Base-by-base conservation (phyloP, 345 rosid genomes). In the Corymbia maculata region DNA sequence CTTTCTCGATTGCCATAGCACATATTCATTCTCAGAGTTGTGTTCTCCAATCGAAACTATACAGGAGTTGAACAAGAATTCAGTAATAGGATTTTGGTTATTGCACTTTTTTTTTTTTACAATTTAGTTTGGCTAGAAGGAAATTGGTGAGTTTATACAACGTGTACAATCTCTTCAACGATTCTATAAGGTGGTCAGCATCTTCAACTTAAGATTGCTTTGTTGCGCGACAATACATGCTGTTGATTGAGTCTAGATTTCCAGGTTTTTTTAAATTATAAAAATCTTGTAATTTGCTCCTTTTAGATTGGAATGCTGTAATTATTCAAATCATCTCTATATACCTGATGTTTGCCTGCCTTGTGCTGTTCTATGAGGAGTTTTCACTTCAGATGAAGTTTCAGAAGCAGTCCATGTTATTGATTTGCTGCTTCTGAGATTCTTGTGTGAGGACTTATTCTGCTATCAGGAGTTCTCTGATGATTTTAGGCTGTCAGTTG, bases 1-100 rank as follows among this genome's bases (percentile, higher is more conserved):
- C 96, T 68, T 93, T 97, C 88, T 91, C 97, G 45, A 92, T 96
- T 90, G 99, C 99, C 87, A 91, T 97, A 85, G 99, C 99, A 19
- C 94, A 91, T 87, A 93, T 96, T 89, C 99, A 97, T 93, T 87
- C 92, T 86, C 95, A 93, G 89, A 95, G 92, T 91, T 93, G 95
- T 13, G 88, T 88, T 86, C 91, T 95, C 47, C 91, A 89, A 90
- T 93, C 96, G 51, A 86, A 89, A 93, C 91, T 86, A 91, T 94
- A 93, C 52, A 16, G 92, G 42, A 85, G 51, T 89, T 85, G 89
- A 86, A 51, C 17, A 17, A 53, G 14, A 75, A 10, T 75, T 49
- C 26, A 75, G 49, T 44, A 75, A 42, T 75, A 75, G 49, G 49
- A 75, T 75, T 75, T 45, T 11, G 28, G 49, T 75, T 36, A 36